Evolutionary conservation across 108 stramenopile genomes (phyloP), one percentile per base, ranked within the genome.

Genomic region (Bacterosira constricta): DNA sequence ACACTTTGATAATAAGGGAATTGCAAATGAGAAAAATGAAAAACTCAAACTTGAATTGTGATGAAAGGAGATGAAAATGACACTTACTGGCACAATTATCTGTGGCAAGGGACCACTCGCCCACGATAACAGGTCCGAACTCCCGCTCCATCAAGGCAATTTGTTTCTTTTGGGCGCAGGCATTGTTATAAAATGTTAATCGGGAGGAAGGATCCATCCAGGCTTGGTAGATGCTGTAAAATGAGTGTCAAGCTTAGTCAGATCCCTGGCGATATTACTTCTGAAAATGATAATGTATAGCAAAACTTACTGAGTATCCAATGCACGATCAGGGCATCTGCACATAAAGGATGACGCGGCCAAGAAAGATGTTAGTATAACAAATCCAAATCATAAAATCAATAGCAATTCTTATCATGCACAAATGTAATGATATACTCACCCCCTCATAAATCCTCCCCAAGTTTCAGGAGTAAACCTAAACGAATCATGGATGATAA

Each of bases 401-500:
- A 55, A 41, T 61, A n/a, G n/a, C n/a, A n/a, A n/a, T n/a, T n/a
- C n/a, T n/a, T n/a, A n/a, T 26, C 20, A 39, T 18, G 45, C 9
- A 55, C 23, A 31, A 42, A 3, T 0, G 21, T 36, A 66, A 5
- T n/a, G 45, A 51, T n/a, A 26, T 11, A 81, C 83, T 66, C 74
- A 88, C 73, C 88, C 89, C 29, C 56, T 76, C 93, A 97, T 95
- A 67, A 97, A 95, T 26, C 92, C 94, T 68, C 94, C 94, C 97
- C 97, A 97, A 29, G 93, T 73, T 39, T 78, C 75, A 8, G 88
- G 68, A 79, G 89, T 90, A 65, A 97, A 91, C 12, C 93, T 83
- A 73, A 97, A 97, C 6, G 89, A 89, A 81, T 97, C 97, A 79
- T 97, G 97, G 89, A 97, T 95, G 27, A 97, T 82, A 58, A 93